Conservation (phyloP, 1,284 basidiomycete species). For the Ceratobasidium sp. region DNA sequence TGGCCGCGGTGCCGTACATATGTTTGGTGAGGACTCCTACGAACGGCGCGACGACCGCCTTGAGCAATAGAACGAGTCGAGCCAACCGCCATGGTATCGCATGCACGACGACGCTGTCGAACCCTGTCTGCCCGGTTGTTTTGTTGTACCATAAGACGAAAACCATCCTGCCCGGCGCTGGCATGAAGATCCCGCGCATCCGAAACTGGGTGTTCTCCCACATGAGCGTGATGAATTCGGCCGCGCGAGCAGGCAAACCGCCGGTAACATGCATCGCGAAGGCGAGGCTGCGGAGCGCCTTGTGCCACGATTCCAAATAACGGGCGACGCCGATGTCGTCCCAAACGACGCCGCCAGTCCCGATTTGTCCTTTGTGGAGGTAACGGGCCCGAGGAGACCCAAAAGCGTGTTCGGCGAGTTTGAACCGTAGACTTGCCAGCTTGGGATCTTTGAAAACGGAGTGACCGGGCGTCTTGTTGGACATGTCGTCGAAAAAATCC, state of each 20-base stretch:
- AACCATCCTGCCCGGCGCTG: neutral
- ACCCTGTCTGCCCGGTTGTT: neutral
- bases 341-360: too few relatives aligned
- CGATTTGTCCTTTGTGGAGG: too few relatives aligned
- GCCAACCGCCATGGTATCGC: conserved; percentile 13
- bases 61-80: neutral
- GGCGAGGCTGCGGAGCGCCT: neutral
- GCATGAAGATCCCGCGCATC: neutral
- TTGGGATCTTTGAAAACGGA: too few relatives aligned
- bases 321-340: too few relatives aligned
- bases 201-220: neutral
- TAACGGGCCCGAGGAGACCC: too few relatives aligned
- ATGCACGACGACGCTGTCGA: conserved; percentile 7
- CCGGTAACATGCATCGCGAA: neutral
- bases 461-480: too few relatives aligned
- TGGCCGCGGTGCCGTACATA: too few relatives aligned
- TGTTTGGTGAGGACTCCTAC: neutral
- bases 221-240: neutral
- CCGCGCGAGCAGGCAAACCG: too few relatives aligned
- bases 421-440: too few relatives aligned
- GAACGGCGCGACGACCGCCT: neutral
- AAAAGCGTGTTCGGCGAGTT: too few relatives aligned
- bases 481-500: too few relatives aligned
- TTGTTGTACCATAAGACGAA: conserved; percentile 18
- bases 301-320: neutral